A percentile compares a stretch with the other conserved stretches of the same genome.
Conservation (phyloP, 768 basidiomycete genomes). For the Agrocybe praecox region DNA sequence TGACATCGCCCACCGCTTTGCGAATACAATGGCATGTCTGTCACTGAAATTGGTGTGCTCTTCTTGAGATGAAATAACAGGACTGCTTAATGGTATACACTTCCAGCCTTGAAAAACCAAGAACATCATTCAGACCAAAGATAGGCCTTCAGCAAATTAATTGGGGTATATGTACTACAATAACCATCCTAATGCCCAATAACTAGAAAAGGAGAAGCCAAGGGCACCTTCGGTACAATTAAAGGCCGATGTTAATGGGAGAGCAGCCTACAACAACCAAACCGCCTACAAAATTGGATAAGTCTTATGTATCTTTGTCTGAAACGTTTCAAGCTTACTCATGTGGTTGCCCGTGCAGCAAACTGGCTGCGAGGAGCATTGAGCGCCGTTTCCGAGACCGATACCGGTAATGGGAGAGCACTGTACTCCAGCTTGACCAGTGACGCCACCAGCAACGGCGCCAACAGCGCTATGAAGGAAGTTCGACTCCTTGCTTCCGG, state of each 20-base stretch:
- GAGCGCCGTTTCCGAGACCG: constrained; percentile 13
- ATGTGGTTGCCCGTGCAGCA: constrained; percentile 23
- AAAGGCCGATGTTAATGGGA: background rate
- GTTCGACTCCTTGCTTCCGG: background rate
- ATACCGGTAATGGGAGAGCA: constrained; percentile 24
- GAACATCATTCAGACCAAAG: no score
- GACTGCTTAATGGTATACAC: no score
- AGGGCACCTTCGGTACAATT: background rate
- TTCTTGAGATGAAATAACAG: no score
- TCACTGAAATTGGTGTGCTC: no score
- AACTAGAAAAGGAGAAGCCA: no score
- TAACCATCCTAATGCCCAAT: no score
- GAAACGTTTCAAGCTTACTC: constrained; percentile 15
- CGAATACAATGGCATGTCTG: no score
- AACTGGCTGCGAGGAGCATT: constrained; percentile 20
- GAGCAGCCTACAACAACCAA: background rate
- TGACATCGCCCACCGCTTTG: no score
- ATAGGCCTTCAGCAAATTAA: no score
- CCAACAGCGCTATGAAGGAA: background rate
- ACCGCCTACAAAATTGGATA: background rate
- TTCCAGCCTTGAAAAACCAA: no score
- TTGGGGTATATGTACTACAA: no score
- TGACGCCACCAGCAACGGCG: constrained; percentile 5
- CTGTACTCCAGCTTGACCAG: constrained; percentile 15
- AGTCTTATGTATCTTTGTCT: background rate